phyloP scores from a whole-genome alignment of 2,329 filamentous ascomycete species.

The Leptosphaerulina australis region DNA sequence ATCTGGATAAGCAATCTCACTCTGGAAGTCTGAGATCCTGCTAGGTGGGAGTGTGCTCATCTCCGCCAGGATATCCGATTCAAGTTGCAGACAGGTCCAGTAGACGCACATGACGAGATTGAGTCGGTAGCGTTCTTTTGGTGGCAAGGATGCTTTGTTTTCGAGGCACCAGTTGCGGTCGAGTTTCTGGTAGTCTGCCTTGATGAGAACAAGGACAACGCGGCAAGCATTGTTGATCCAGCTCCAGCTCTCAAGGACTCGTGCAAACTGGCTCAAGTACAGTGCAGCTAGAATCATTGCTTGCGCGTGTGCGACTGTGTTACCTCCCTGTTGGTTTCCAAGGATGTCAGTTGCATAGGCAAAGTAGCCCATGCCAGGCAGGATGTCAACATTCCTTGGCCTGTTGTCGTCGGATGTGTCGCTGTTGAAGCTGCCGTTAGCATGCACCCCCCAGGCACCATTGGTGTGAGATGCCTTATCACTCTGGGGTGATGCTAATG shows the following conservation, averaged over 20 bases:
- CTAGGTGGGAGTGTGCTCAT: slow-evolving; percentile 67
- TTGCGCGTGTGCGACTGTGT: slow-evolving; percentile 82
- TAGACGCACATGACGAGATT: slow-evolving; percentile 68
- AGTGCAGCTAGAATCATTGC: slow-evolving; percentile 83
- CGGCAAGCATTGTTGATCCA: slow-evolving; percentile 68
- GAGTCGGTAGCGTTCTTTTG: slow-evolving; percentile 40
- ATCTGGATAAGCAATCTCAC: slow-evolving; percentile 70
- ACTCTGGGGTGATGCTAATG: slow-evolving; percentile 62
- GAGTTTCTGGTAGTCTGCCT: slow-evolving; percentile 58
- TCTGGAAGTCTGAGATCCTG: slow-evolving; percentile 63
- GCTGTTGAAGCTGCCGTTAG: slow-evolving; percentile 45
- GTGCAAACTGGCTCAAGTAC: slow-evolving; percentile 85
- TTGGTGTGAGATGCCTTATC: slow-evolving; percentile 44
- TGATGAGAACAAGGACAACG: slow-evolving; percentile 72
- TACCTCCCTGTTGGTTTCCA: slow-evolving; percentile 78
- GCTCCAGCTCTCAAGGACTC: slow-evolving; percentile 83
- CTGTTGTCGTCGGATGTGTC: slow-evolving; percentile 32
- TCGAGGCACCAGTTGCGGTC: slow-evolving; percentile 30
- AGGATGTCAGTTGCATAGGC: slow-evolving; percentile 85
- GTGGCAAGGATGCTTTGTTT: slow-evolving; percentile 20
- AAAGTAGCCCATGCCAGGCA: slow-evolving; percentile 90
- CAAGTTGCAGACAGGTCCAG: slow-evolving; percentile 92
- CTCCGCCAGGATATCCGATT: slow-evolving; percentile 93
- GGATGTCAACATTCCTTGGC: slow-evolving; percentile 75
- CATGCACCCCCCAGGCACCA: slow-evolving; percentile 34